Evolutionary conservation across 1,284 basidiomycete genomes (phyloP).

Genomic region (Phenoliferia sp.): DNA sequence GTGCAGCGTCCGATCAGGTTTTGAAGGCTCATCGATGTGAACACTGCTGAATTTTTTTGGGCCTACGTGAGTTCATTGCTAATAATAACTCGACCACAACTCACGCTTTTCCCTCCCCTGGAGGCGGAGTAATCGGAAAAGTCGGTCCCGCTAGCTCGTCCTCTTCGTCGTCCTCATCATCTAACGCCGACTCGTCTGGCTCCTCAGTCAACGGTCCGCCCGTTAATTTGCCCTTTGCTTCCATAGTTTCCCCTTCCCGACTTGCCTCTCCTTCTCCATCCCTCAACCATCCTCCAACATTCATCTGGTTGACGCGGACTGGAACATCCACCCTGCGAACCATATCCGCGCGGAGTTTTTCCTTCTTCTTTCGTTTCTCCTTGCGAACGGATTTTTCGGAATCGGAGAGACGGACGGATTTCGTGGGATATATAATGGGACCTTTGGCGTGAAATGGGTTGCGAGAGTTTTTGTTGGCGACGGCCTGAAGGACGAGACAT

Average conservation of each 20-base stretch:
- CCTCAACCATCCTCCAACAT: conserved; percentile 44
- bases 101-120: too few relatives aligned
- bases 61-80: too few relatives aligned
- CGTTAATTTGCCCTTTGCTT: not conserved
- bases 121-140: not conserved
- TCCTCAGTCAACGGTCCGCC: not conserved
- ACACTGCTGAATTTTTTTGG: not conserved
- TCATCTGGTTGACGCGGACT: conserved; percentile 77
- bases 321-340: conserved; percentile 72
- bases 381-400: not conserved
- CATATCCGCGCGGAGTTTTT: conserved; percentile 67
- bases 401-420: conserved; percentile 2
- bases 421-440: conserved; percentile 4
- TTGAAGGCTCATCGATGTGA: conserved; percentile 22
- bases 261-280: conserved; percentile 29
- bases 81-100: too few relatives aligned
- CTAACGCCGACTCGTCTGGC: not conserved
- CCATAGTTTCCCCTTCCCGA: too few relatives aligned
- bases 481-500: conserved; percentile 4
- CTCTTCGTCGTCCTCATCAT: not conserved
- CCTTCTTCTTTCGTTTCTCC: conserved; percentile 38
- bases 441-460: conserved; percentile 11
- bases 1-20: conserved; percentile 6
- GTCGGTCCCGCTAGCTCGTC: not conserved
- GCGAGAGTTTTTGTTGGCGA: conserved; percentile 4